Evolutionary conservation across 768 basidiomycete genomes (phyloP).

Genomic region (Lyophyllum semitale): DNA sequence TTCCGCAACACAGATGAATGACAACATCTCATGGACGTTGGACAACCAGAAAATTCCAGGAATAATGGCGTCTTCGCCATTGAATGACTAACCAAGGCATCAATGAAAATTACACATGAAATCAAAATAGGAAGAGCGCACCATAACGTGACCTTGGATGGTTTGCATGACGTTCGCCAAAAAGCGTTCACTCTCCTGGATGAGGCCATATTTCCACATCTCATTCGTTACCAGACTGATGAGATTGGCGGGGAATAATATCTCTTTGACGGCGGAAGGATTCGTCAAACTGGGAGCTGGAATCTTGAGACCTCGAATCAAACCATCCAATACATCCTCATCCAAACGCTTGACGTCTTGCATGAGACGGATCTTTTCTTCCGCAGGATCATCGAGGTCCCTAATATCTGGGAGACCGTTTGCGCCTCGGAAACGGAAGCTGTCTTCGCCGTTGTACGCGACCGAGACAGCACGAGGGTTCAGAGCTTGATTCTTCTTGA

Average conservation of each 20-base stretch:
- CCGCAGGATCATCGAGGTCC: slow-evolving; percentile 84
- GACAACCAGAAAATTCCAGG: slow-evolving; percentile 99
- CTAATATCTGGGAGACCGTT: slow-evolving; percentile 73
- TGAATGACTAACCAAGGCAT: slow-evolving; percentile 66
- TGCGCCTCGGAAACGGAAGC: slow-evolving; percentile 57
- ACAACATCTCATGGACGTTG: slow-evolving; percentile 98
- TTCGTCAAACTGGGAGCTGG: slow-evolving; percentile 88
- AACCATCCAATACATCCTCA: slow-evolving; percentile 88
- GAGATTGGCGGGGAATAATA: slow-evolving; percentile 97
- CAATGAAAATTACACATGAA: neutral
- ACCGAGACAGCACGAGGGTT: slow-evolving; percentile 88
- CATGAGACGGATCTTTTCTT: slow-evolving; percentile 94
- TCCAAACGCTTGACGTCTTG: slow-evolving; percentile 89
- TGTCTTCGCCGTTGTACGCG: slow-evolving; percentile 83
- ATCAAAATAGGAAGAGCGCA: slow-evolving; percentile 40
- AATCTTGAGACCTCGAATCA: slow-evolving; percentile 91
- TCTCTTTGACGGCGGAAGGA: slow-evolving; percentile 94
- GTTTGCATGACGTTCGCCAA: slow-evolving; percentile 98
- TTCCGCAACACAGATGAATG: slow-evolving; percentile 99
- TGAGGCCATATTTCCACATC: slow-evolving; percentile 99
- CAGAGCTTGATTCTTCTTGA: slow-evolving; percentile 67
- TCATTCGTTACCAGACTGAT: slow-evolving; percentile 99
- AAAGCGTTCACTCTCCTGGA: slow-evolving; percentile 96
- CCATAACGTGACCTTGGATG: slow-evolving; percentile 97
- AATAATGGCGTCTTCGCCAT: slow-evolving; percentile 91